Conservation (phyloP, 306 rosid species). For the Acacia melanoxylon region DNA sequence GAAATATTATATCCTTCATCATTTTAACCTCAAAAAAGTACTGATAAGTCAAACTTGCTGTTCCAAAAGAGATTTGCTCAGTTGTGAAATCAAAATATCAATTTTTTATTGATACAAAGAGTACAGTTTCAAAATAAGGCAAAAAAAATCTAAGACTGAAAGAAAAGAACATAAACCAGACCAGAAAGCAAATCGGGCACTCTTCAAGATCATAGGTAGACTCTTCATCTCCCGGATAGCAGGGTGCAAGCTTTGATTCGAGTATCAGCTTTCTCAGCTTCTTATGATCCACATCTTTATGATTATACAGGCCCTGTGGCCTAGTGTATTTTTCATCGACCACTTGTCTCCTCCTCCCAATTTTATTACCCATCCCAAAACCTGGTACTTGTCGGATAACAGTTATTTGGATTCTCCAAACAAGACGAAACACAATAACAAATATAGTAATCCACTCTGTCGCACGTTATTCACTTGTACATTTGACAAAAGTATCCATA, state of each 20-base stretch:
- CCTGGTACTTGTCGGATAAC: constrained; percentile 25
- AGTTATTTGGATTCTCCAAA: constrained; percentile 34
- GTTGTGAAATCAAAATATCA: constrained; percentile 13
- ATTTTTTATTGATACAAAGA: constrained; percentile 13
- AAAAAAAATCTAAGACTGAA: constrained; percentile 3
- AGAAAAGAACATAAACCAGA: constrained; percentile 38
- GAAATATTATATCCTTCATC: neutral
- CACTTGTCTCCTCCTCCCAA: constrained; percentile 90
- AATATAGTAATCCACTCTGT: constrained; percentile 34
- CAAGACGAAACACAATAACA: constrained; percentile 33
- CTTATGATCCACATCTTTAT: constrained; percentile 97
- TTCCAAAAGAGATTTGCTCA: neutral
- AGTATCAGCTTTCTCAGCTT: constrained; percentile 94
- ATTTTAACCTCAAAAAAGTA: neutral
- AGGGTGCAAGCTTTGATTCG: constrained; percentile 95
- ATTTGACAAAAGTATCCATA: constrained; percentile 4
- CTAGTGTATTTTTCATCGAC: constrained; percentile 89
- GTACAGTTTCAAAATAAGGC: neutral
- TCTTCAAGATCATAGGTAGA: constrained; percentile 69
- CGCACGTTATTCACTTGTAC: constrained; percentile 16
- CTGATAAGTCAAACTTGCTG: neutral
- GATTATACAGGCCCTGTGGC: constrained; percentile 97
- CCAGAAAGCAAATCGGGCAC: constrained; percentile 99
- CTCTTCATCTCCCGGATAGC: constrained; percentile 96
- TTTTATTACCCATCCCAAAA: constrained; percentile 90